Percentiles rank a stretch among this genome's conserved stretches.
These are phyloP conservation scores for Wickerhamomyces alni DNA, from an alignment of 805 yeast species.

Conservation along the genomic window DNA sequence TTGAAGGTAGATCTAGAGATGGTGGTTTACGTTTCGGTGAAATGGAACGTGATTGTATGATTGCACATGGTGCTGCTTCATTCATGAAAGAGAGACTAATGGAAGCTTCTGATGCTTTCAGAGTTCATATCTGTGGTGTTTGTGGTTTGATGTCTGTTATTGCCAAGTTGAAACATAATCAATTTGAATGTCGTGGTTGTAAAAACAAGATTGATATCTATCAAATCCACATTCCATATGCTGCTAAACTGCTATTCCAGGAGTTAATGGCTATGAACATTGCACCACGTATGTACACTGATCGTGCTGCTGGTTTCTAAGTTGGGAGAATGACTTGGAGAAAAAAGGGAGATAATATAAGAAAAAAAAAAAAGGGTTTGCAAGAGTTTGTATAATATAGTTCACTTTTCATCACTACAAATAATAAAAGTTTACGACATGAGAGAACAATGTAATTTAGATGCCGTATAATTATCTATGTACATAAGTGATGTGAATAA, in stretches of 20 bases:
- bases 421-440: too few species aligned
- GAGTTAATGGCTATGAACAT: slow-evolving; percentile 99
- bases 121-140: slow-evolving; percentile 96
- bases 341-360: background rate
- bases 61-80: slow-evolving; percentile 99
- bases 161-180: slow-evolving; percentile 95
- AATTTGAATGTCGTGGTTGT: slow-evolving; percentile 97
- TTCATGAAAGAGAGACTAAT: slow-evolving; percentile 94
- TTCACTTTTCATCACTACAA: too few species aligned
- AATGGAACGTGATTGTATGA: slow-evolving; percentile 99
- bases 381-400: too few species aligned
- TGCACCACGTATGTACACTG: slow-evolving; percentile 95
- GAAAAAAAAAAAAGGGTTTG: background rate
- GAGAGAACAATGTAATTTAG: too few species aligned
- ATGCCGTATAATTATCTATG: background rate
- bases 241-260: slow-evolving; percentile 96
- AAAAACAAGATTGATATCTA: slow-evolving; percentile 97
- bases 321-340: background rate
- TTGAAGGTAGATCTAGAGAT: slow-evolving; percentile 98
- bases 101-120: slow-evolving; percentile 99
- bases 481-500: background rate
- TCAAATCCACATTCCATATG: slow-evolving; percentile 97
- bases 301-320: slow-evolving; percentile 41
- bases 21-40: slow-evolving; percentile 99
- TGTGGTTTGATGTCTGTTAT: slow-evolving; percentile 98